Base-by-base conservation (phyloP, 768 basidiomycete species). In the Cyathus striatus region DNA sequence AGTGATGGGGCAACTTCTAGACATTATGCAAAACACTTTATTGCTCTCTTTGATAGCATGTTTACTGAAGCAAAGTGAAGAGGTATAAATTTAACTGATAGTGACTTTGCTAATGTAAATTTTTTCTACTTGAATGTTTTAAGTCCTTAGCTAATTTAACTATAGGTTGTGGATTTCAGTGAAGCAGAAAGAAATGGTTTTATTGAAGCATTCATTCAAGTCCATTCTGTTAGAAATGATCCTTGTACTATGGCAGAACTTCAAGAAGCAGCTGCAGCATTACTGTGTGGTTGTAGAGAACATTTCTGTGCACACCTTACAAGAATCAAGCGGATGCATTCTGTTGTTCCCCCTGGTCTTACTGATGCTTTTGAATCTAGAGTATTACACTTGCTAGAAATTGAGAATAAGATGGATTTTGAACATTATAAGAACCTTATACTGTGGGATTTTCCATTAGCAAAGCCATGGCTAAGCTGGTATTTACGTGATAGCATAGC, bases 81-180 rank as follows among this genome's bases (percentile, higher is more conserved):
- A 32, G 30, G 16, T 32, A 32, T 32, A 13, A 12, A 3, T 3
- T 13, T 32, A 32, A 16, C 21, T n/a, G 36, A 38, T 18, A 22
- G 20, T 2, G 14, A n/a, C 12, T 38, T 37, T 38, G 36, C 52
- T 16, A 52, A 54, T 26, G 56, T 58, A 45, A 10, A 48, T 50
- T 24, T n/a, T n/a, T 25, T 20, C 26, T 27, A 13, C 5, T 5
- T 23, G 37, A 16, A 21, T 13, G 14, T 38, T 12, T 13, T n/a
- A 16, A 18, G 6, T 4, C 4, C 6, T 24, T 44, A 24, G 12
- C n/a, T 40, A 13, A 40, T 24, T 40, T 7, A 18, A 21, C 4
- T 25, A 4, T 14, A 67, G 64, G 48, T 66, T 1, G 52, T 68
- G 38, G 62, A 66, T 44, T 65, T 63, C 40, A 64, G 64, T 43